Evolutionary conservation across 345 rosid species (phyloP).

Genomic region (Psidium guajava): DNA sequence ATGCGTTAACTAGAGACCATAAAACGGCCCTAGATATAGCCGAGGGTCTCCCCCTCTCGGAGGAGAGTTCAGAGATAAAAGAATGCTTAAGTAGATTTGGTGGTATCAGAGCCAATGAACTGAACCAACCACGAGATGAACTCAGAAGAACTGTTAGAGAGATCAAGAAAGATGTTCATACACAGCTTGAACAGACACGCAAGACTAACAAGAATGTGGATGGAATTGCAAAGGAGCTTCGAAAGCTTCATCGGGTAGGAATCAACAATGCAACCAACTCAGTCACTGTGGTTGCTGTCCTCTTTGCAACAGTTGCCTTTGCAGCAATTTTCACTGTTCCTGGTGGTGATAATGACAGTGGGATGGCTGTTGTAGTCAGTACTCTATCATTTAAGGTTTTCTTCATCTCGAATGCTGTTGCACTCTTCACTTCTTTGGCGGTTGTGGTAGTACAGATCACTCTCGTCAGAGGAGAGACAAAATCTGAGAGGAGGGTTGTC

Average conservation of each 20-base stretch:
- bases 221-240: conserved; percentile 70
- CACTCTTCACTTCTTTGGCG: conserved; percentile 81
- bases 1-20: conserved; percentile 65
- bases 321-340: conserved; percentile 81
- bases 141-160: conserved; percentile 65
- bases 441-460: conserved; percentile 93
- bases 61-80: conserved; percentile 51
- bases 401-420: conserved; percentile 57
- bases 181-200: conserved; percentile 83
- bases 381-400: conserved; percentile 48
- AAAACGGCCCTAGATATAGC: conserved; percentile 83
- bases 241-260: conserved; percentile 74
- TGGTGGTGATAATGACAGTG: conserved; percentile 53
- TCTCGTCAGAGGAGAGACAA: conserved; percentile 73
- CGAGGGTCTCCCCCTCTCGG: conserved; percentile 70
- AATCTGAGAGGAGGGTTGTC: conserved; percentile 67
- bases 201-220: conserved; percentile 69
- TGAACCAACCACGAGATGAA: conserved; percentile 76
- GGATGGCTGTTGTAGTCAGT: conserved; percentile 46
- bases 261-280: conserved; percentile 85
- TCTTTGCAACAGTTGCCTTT: conserved; percentile 92
- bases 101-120: conserved; percentile 61
- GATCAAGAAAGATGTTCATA: conserved; percentile 70
- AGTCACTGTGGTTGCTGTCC: conserved; percentile 78
- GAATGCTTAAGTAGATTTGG: conserved; percentile 52